These are phyloP conservation scores for Blastocystis sp. DNA, from an alignment of 352 stramenopile genomes.

Conservation along the genomic window DNA sequence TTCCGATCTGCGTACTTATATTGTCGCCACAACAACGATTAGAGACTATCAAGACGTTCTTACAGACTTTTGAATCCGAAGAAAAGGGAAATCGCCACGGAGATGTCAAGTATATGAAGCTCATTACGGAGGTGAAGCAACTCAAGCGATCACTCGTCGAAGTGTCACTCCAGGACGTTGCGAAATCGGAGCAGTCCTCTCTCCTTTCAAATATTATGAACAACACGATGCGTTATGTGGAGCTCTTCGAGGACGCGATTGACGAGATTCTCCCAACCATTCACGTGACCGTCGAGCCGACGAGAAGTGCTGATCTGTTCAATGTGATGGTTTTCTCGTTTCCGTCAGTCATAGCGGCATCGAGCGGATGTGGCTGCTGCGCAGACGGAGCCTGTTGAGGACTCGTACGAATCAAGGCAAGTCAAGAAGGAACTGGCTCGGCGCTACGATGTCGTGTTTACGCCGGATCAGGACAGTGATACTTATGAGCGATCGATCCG, in stretches of 20 bases:
- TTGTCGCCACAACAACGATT: not conserved
- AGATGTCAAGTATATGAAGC: not conserved
- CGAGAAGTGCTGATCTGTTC: not conserved
- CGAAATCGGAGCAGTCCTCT: not conserved
- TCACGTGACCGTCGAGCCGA: not conserved
- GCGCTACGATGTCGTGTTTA: slow-evolving; percentile 18
- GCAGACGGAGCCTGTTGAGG: not conserved
- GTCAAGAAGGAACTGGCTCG: not conserved
- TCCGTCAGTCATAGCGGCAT: not conserved
- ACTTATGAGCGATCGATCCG: slow-evolving; percentile 64
- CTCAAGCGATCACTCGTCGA: not conserved
- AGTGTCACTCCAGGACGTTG: not conserved
- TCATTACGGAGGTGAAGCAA: not conserved
- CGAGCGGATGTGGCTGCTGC: not conserved
- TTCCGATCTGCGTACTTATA: not conserved
- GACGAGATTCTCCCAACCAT: slow-evolving; percentile 69
- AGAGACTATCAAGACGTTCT: slow-evolving; percentile 20
- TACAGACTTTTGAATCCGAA: not conserved
- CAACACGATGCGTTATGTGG: slow-evolving; percentile 74
- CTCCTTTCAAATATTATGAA: slow-evolving; percentile 70
- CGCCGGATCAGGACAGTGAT: not conserved
- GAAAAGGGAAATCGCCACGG: not conserved
- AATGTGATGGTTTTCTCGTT: not conserved
- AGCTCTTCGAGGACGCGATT: slow-evolving; percentile 72
- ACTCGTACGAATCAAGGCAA: not conserved